Percentiles rank a stretch among this genome's conserved stretches.
phyloP scores from a whole-genome alignment of 2,329 filamentous ascomycete species.

The Botrytis sinoallii region DNA sequence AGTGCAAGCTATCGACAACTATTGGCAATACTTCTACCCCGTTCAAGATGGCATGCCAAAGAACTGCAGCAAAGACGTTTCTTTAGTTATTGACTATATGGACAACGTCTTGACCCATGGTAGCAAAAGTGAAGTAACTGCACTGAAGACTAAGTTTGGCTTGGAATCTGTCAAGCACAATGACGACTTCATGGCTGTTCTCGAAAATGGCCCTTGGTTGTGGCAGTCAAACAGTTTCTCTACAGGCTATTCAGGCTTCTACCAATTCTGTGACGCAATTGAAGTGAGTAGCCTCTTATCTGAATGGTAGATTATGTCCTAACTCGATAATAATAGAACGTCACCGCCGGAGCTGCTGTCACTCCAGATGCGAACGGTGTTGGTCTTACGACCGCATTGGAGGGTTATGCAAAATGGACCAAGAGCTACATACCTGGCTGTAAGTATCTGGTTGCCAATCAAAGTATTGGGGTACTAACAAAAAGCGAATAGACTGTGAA shows the following conservation, averaged over 20 bases:
- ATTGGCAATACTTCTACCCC: constrained; percentile 57
- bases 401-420: constrained; percentile 54
- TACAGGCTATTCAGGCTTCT: constrained; percentile 47
- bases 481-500: constrained; percentile 43
- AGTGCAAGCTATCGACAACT: constrained; percentile 54
- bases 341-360: constrained; percentile 37
- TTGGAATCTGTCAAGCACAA: constrained; percentile 41
- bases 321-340: constrained; percentile 19
- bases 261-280: constrained; percentile 44
- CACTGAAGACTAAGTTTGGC: constrained; percentile 52
- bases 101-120: constrained; percentile 47
- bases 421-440: constrained; percentile 48
- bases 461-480: not conserved
- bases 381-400: constrained; percentile 51
- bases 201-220: constrained; percentile 54
- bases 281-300: constrained; percentile 35
- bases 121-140: constrained; percentile 41
- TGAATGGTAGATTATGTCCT: not conserved
- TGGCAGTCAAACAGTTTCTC: constrained; percentile 56
- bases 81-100: constrained; percentile 52
- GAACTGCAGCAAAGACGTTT: constrained; percentile 55
- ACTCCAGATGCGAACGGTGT: constrained; percentile 45
- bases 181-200: constrained; percentile 33
- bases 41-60: constrained; percentile 56
- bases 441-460: constrained; percentile 36